phyloP scores from a whole-genome alignment of 768 basidiomycete species.

The Mycena olivaceomarginata region DNA sequence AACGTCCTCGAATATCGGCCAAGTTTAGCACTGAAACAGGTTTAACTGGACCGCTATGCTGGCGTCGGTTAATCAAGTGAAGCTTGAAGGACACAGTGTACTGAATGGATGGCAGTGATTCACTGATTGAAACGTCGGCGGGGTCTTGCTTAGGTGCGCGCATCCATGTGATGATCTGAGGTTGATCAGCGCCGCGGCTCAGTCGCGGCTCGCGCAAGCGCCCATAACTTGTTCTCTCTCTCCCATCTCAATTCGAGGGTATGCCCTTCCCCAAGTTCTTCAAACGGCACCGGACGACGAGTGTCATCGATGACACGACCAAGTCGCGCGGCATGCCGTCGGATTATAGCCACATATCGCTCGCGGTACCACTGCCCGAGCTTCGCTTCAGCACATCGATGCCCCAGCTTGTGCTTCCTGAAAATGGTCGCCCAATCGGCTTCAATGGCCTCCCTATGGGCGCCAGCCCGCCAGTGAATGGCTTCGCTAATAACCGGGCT shows the following conservation, averaged over 20 bases:
- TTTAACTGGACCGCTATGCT: no score
- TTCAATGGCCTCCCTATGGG: background rate
- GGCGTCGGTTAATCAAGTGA: no score
- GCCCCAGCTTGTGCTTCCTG: conserved; percentile 13
- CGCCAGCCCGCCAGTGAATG: background rate
- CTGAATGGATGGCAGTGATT: no score
- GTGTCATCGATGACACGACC: conserved; percentile 7
- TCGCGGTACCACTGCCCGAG: conserved; percentile 18
- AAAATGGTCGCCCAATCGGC: conserved; percentile 2
- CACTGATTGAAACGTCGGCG: no score
- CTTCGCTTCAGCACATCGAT: conserved; percentile 16
- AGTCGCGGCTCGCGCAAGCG: background rate
- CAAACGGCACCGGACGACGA: conserved; percentile 31
- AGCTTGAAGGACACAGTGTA: no score
- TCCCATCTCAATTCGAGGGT: background rate
- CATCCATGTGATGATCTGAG: no score
- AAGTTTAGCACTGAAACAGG: no score
- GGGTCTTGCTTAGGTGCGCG: no score
- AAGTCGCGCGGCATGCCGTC: background rate
- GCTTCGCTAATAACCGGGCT: background rate
- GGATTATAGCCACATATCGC: background rate
- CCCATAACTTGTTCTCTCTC: background rate
- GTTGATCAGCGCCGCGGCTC: no score
- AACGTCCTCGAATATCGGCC: no score
- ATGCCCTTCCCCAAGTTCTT: conserved; percentile 35